Base-by-base conservation (phyloP, 257 asterid species). In the Plantago elongata region DNA sequence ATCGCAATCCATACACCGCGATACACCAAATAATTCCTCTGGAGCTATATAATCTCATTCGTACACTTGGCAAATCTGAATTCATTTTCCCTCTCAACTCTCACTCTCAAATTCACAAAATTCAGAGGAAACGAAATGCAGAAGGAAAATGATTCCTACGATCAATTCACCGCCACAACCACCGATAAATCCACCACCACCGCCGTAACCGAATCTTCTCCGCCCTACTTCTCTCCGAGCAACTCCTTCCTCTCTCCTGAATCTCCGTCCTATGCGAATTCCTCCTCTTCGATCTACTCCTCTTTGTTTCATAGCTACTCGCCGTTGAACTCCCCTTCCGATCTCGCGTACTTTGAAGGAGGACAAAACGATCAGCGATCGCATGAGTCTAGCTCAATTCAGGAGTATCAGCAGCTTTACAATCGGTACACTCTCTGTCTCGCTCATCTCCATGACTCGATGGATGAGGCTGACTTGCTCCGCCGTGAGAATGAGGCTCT, bases 361-460 rank as follows among this genome's bases (percentile, higher is more conserved):
- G 72, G 72, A 1, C 87, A 77, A n/a, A 57, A 70, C 45, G 85
- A 84, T 17, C 59, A 60, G 63, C 78, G 76, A 55, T 72, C 74
- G 57, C 72, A 70, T 27, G 80, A 79, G 13, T 63, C 83, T 10
- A 78, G 88, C 72, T 68, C 64, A 64, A 18, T 79, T 74, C 77
- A 82, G 27, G 84, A 85, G 87, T 80, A 82, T 67, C 94, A 83
- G 75, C 95, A 86, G 79, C 95, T 86, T 48, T 86, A 84, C 78
- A 86, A 86, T 59, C 77, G 83, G 11, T 82, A 86, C 67, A 78
- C 74, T 4, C 70, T 78, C 60, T 84, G 87, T 55, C 75, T 81
- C 46, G 75, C 85, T 65, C 89, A 73, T 75, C 74, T 83, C 48
- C 84, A 61, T 45, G 85, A 86, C n/a, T 63, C 79, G 43, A 63